Evolutionary conservation across 75 land plant genomes (phyloP), one percentile per base, ranked within the genome.

Genomic region (Cryptomeria japonica): DNA sequence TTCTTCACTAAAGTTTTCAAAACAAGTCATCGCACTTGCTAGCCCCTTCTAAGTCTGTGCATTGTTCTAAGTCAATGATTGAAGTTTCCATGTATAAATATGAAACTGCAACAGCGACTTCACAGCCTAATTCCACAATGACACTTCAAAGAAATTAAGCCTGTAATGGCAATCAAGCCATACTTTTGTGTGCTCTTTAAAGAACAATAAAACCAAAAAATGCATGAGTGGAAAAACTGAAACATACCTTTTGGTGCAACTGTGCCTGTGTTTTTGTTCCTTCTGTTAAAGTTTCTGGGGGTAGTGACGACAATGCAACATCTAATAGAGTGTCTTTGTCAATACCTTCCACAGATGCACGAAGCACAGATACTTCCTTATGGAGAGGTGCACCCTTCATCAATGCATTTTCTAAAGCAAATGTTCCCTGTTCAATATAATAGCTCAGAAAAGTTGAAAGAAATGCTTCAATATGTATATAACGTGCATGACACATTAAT

Each of bases 381-480:
- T 88, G 88, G 39, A 97, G 82, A 70, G 99, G 98, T 31, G 89
- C 86, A 47, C 99, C 99, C 87, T 89, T 94, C 16, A 92, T 90
- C 56, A 97, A 86, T 87, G 99, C 97, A 90, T 97, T 96, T 91
- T 96, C 98, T 88, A 97, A 89, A 56, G 96, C 99, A 90, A 97
- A 93, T 15, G 96, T 93, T 79, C 96, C 98, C 99, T 97, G 82
- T 47, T 32, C 37, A 75, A 75, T 10, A 80, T 32, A 44, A 58
- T 32, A 46, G 86, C 55, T 36, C 39, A 18, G 64, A 58, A 5
- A 49, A 18, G 10, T 31, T 53, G 70, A 47, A 22, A 38, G 32
- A 46, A 87, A 77, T 87, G 5, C n/a, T 42, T 82, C 3, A 46
- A 46, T 46, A 41, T 46, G 31, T 46, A 82, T n/a, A 44, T 82